Evolutionary conservation across 192 early-diverging fungal species (phyloP).

Genomic region (Backusella tuberculispora): DNA sequence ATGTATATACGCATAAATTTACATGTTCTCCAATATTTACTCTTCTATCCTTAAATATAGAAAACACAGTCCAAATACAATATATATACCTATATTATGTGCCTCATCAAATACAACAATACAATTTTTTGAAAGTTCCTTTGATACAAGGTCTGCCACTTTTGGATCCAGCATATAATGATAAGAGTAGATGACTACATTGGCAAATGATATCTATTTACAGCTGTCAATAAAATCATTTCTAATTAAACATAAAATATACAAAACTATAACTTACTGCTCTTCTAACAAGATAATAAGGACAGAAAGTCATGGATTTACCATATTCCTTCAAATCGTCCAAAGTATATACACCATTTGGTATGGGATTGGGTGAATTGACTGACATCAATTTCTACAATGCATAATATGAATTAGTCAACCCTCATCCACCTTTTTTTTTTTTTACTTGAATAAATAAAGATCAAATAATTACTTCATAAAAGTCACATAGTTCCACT

Average conservation of each 20-base stretch:
- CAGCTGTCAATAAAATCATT: background rate
- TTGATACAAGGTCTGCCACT: conserved; percentile 96
- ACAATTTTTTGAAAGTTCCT: conserved; percentile 90
- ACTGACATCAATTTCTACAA: conserved; percentile 68
- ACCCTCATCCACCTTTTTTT: no score
- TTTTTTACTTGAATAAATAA: background rate
- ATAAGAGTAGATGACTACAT: conserved; percentile 98
- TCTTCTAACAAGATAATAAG: conserved; percentile 91
- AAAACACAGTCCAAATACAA: background rate
- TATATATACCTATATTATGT: conserved; percentile 89
- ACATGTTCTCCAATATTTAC: background rate
- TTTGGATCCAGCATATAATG: conserved; percentile 99
- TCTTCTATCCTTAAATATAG: no score
- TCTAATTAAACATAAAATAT: background rate
- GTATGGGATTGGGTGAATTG: conserved; percentile 64
- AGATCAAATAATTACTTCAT: conserved; percentile 57
- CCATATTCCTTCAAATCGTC: conserved; percentile 91
- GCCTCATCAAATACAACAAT: conserved; percentile 99
- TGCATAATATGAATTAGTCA: conserved; percentile 28
- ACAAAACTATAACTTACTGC: conserved; percentile 55
- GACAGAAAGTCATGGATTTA: conserved; percentile 77
- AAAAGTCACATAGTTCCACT: conserved; percentile 78
- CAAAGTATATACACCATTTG: conserved; percentile 93
- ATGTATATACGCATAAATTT: background rate
- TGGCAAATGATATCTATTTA: conserved; percentile 79